A percentile compares a stretch with the other conserved stretches of the same genome.
Conservation (phyloP, 1,284 basidiomycete genomes). For the Coniophora puteana region DNA sequence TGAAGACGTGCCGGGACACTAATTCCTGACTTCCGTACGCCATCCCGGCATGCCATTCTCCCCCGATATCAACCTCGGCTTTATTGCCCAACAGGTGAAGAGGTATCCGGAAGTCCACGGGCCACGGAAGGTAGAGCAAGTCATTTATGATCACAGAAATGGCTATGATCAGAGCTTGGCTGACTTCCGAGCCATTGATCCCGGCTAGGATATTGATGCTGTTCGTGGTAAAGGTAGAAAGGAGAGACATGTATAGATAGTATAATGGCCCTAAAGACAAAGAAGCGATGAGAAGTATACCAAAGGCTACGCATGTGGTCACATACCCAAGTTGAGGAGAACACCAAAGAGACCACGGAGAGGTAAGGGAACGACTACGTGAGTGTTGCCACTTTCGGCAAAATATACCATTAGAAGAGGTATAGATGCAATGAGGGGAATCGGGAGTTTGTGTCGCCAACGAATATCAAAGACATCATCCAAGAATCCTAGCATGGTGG, state of each 20-base stretch:
- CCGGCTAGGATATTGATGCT: conserved; percentile 99
- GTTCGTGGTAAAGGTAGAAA: conserved; percentile 97
- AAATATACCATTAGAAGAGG: conserved; percentile 96
- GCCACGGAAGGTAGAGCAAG: conserved; percentile 86
- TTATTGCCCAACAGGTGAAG: conserved; percentile 65
- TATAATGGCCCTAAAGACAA: conserved; percentile 78
- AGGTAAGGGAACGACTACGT: conserved; percentile 91
- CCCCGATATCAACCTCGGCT: conserved; percentile 66
- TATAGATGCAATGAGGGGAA: conserved; percentile 93
- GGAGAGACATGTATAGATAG: conserved; percentile 93
- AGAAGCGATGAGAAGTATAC: conserved; percentile 7
- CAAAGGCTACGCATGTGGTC: neutral
- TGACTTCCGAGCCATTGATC: conserved; percentile 94
- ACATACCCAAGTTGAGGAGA: conserved; percentile 84
- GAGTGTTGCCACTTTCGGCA: conserved; percentile 89
- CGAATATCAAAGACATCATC: conserved; percentile 99
- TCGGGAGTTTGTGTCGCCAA: conserved; percentile 97
- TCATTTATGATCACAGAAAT: conserved; percentile 91
- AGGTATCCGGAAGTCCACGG: conserved; percentile 65
- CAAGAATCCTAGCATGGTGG: conserved; percentile 92
- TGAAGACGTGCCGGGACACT: conserved; percentile 90
- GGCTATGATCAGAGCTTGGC: conserved; percentile 92
- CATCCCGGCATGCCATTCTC: conserved; percentile 80
- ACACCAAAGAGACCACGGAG: conserved; percentile 69
- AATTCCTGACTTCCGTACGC: conserved; percentile 83